Percentiles rank a stretch among this genome's conserved stretches.
phyloP scores from a whole-genome alignment of 441 rosid genomes.

The Gossypium schwendimanii region DNA sequence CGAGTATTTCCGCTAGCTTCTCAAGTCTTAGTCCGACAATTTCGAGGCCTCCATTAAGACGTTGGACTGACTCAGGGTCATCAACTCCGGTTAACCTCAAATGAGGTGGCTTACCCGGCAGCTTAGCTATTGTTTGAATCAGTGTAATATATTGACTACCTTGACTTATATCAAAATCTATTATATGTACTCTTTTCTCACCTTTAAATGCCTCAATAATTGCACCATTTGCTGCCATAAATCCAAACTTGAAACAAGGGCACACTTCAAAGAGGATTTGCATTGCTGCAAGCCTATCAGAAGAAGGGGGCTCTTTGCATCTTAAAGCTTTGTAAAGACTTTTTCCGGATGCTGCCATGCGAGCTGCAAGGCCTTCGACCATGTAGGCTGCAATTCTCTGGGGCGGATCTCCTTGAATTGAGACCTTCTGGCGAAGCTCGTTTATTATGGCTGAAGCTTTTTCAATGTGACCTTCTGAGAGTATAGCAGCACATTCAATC shows the following conservation, averaged over 20 bases:
- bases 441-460: slow-evolving; percentile 62
- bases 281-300: slow-evolving; percentile 96
- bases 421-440: slow-evolving; percentile 69
- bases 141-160: slow-evolving; percentile 85
- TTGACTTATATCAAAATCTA: slow-evolving; percentile 92
- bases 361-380: slow-evolving; percentile 97
- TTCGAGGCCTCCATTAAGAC: slow-evolving; percentile 61
- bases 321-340: slow-evolving; percentile 73
- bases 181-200: slow-evolving; percentile 72
- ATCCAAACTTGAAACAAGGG: slow-evolving; percentile 95
- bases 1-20: slow-evolving; percentile 54
- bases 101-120: slow-evolving; percentile 45
- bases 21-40: slow-evolving; percentile 81
- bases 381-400: slow-evolving; percentile 94
- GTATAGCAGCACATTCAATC: slow-evolving; percentile 61
- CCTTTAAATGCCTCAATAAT: slow-evolving; percentile 68
- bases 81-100: slow-evolving; percentile 87
- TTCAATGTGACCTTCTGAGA: slow-evolving; percentile 65
- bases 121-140: slow-evolving; percentile 58
- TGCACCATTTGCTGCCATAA: slow-evolving; percentile 82
- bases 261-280: slow-evolving; percentile 94
- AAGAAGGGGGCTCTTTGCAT: slow-evolving; percentile 97
- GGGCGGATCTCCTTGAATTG: slow-evolving; percentile 89
- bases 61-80: slow-evolving; percentile 94
- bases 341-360: slow-evolving; percentile 90